Evolutionary conservation across 805 yeast genomes (phyloP).

Genomic region (Suhomyces sp.): DNA sequence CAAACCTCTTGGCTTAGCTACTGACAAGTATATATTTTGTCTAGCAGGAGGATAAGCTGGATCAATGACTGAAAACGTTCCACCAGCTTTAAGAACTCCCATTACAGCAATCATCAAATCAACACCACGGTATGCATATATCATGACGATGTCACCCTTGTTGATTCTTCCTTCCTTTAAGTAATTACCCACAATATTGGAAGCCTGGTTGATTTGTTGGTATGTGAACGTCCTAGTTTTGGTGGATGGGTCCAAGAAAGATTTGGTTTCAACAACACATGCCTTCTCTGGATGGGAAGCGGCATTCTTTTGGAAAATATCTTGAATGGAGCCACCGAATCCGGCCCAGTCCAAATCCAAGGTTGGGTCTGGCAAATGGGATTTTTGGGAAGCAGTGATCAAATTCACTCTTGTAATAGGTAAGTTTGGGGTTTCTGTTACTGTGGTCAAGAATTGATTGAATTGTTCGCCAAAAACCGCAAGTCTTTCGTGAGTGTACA

Average conservation of each 20-base stretch:
- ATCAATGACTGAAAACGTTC: constrained; percentile 96
- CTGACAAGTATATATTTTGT: constrained; percentile 88
- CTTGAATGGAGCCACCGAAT: constrained; percentile 94
- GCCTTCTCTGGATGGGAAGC: constrained; percentile 77
- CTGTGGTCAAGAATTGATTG: constrained; percentile 44
- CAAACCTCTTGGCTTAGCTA: constrained; percentile 89
- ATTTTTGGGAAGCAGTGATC: constrained; percentile 63
- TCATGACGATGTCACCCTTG: constrained; percentile 95
- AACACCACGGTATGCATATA: constrained; percentile 96
- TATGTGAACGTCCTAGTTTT: constrained; percentile 77
- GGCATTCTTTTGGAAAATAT: constrained; percentile 88
- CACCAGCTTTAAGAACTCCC: constrained; percentile 98
- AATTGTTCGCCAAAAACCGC: constrained; percentile 72
- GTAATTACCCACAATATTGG: constrained; percentile 90
- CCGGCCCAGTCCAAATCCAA: constrained; percentile 84
- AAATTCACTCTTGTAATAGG: constrained; percentile 63
- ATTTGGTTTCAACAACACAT: constrained; percentile 91
- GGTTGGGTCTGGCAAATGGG: constrained; percentile 82
- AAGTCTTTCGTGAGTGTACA: constrained; percentile 71
- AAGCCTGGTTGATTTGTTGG: constrained; percentile 85
- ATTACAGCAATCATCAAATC: constrained; percentile 95
- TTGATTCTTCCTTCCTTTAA: constrained; percentile 76
- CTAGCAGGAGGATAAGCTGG: constrained; percentile 99
- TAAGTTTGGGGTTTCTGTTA: constrained; percentile 33
- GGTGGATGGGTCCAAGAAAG: constrained; percentile 52